phyloP scores from a whole-genome alignment of 495 filamentous ascomycete species.

The Apodospora peruviana region DNA sequence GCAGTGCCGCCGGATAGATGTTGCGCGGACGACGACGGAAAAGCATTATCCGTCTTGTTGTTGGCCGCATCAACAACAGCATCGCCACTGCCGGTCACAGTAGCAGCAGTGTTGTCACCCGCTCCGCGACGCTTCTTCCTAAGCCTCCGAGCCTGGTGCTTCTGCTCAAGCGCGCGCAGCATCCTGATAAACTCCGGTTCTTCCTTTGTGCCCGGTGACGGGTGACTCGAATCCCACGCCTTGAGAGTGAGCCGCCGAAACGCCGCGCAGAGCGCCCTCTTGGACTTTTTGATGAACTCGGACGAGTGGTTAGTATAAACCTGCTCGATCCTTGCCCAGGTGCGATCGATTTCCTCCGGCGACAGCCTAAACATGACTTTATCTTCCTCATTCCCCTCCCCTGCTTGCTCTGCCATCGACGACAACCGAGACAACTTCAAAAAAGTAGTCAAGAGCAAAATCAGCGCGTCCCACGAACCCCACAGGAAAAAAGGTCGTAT shows the following conservation, averaged over 20 bases:
- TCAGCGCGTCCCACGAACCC: conserved; percentile 12
- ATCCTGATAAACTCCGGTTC: conserved; percentile 7
- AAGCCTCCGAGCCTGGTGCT: too few species aligned
- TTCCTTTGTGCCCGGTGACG: neutral
- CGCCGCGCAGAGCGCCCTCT: conserved; percentile 5
- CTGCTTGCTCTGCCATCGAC: neutral
- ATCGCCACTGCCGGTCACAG: too few species aligned
- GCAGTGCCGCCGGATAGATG: too few species aligned
- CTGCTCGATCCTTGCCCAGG: conserved; percentile 8
- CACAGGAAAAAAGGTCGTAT: conserved; percentile 7
- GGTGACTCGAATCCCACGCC: conserved; percentile 9
- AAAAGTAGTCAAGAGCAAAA: conserved; percentile 10
- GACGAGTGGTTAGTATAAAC: conserved; percentile 4
- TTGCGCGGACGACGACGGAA: too few species aligned
- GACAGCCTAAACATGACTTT: neutral
- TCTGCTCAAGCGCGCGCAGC: conserved; percentile 1
- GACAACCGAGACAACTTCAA: neutral
- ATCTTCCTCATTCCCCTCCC: too few species aligned
- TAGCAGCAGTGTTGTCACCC: too few species aligned
- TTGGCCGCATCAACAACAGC: too few species aligned
- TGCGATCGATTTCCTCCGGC: neutral
- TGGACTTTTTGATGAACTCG: conserved; percentile 1
- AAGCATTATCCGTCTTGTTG: too few species aligned
- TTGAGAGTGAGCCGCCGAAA: conserved; percentile 8
- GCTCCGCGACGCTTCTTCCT: too few species aligned